Evolutionary conservation across 352 stramenopile genomes (phyloP).

Genomic region (Phytopythium mirpurense): DNA sequence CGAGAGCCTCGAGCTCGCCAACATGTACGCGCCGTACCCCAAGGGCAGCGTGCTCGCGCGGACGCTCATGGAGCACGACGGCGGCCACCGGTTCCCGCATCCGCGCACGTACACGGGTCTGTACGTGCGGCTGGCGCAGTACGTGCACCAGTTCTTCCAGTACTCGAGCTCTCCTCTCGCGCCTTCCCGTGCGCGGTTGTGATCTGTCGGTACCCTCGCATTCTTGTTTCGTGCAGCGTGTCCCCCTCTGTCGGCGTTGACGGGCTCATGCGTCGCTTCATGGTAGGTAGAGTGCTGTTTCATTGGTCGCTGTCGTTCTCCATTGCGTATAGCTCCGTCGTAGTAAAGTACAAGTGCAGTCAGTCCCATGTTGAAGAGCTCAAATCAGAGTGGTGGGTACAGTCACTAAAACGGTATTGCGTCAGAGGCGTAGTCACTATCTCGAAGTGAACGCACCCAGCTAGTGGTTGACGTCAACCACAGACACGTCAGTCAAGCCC

Average conservation of each 20-base stretch:
- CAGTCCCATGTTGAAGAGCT: too few species aligned
- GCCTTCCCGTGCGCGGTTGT: slow-evolving; percentile 1
- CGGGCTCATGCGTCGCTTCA: background rate
- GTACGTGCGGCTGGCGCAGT: slow-evolving; percentile 19
- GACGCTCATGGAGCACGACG: slow-evolving; percentile 34
- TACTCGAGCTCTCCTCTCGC: slow-evolving; percentile 10
- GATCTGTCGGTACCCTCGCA: background rate
- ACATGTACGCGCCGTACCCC: slow-evolving; percentile 18
- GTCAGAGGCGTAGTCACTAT: background rate
- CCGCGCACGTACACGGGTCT: slow-evolving; percentile 16
- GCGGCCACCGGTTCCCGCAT: slow-evolving; percentile 39
- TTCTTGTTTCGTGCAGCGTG: background rate
- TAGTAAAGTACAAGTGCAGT: too few species aligned
- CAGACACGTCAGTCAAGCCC: background rate
- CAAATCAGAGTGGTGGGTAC: too few species aligned
- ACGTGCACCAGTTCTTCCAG: slow-evolving; percentile 16
- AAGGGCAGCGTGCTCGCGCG: slow-evolving; percentile 11
- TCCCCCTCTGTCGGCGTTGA: background rate
- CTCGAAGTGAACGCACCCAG: background rate
- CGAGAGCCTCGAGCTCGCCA: slow-evolving; percentile 13
- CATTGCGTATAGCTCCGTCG: background rate
- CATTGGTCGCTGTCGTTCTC: too few species aligned
- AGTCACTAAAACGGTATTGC: slow-evolving; percentile 1
- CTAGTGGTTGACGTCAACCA: slow-evolving; percentile 19
- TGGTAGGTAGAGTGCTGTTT: too few species aligned